Evolutionary conservation across 352 stramenopile genomes (phyloP).

Genomic region (Pythium myriotylum): DNA sequence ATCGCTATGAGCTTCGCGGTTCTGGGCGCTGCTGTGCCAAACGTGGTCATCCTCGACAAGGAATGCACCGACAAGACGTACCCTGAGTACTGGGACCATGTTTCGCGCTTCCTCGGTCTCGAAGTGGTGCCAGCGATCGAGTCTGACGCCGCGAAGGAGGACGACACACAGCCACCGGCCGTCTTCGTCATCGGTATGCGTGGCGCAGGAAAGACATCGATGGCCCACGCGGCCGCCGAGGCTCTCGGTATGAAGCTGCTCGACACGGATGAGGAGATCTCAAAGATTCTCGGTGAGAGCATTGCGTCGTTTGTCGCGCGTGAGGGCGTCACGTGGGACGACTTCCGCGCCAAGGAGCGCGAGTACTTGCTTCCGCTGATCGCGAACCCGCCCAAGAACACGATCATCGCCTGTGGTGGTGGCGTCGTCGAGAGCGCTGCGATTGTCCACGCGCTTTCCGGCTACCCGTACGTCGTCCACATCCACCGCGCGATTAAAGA

Average conservation of each 20-base stretch:
- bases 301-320: conserved; percentile 71
- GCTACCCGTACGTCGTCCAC: conserved; percentile 74
- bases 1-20: conserved; percentile 99
- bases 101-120: conserved; percentile 65
- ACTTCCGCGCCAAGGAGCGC: conserved; percentile 73
- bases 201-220: conserved; percentile 82
- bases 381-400: conserved; percentile 52
- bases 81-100: conserved; percentile 94
- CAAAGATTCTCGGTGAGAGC: conserved; percentile 63
- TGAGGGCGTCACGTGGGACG: conserved; percentile 68
- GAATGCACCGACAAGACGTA: conserved; percentile 98
- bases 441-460: conserved; percentile 59
- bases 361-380: conserved; percentile 64
- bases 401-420: conserved; percentile 84
- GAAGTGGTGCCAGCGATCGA: conserved; percentile 45
- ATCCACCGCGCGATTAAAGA: conserved; percentile 72
- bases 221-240: conserved; percentile 54
- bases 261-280: conserved; percentile 80
- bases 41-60: conserved; percentile 97
- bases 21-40: conserved; percentile 87
- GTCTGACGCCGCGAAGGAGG: conserved; percentile 28
- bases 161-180: conserved; percentile 30
- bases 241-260: conserved; percentile 61
- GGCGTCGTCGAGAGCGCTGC: conserved; percentile 78
- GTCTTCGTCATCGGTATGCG: conserved; percentile 90